A percentile compares a stretch with the other conserved stretches of the same genome.
These are phyloP conservation scores for Kalaharituber pfeilii DNA, from an alignment of 2,329 filamentous ascomycete species.

Conservation along the genomic window DNA sequence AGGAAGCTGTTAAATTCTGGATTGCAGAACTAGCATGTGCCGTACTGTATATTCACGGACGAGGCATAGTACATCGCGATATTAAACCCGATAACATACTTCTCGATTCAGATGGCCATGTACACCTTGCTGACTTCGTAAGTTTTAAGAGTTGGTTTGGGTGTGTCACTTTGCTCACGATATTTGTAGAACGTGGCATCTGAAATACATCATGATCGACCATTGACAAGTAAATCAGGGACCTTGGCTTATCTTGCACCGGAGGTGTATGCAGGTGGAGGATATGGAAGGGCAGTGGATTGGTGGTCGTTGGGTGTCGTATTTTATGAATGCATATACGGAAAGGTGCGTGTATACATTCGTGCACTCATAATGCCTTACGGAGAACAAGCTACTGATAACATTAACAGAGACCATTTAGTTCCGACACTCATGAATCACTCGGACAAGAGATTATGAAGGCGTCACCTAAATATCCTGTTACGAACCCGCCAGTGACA, in stretches of 20 bases:
- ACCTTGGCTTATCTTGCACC: conserved; percentile 90
- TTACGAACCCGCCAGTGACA: conserved; percentile 79
- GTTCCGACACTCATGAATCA: conserved; percentile 68
- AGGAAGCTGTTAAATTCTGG: conserved; percentile 94
- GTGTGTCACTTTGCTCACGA: conserved; percentile 25
- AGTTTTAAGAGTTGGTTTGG: conserved; percentile 25
- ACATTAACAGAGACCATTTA: conserved; percentile 59
- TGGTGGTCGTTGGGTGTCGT: conserved; percentile 98
- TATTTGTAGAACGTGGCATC: conserved; percentile 72
- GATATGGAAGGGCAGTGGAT: conserved; percentile 79
- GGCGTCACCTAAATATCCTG: conserved; percentile 70
- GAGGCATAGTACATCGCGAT: conserved; percentile 79
- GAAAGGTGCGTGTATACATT: conserved; percentile 48
- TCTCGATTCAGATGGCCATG: conserved; percentile 75
- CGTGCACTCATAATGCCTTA: not conserved
- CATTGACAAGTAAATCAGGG: conserved; percentile 85
- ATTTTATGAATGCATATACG: conserved; percentile 99
- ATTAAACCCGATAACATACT: conserved; percentile 86
- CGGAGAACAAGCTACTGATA: not conserved
- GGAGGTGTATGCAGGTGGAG: conserved; percentile 80
- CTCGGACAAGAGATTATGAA: conserved; percentile 66
- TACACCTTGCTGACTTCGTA: conserved; percentile 95
- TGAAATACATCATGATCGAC: conserved; percentile 66
- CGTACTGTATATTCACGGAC: conserved; percentile 65
- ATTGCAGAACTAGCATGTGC: conserved; percentile 88